A percentile compares a stretch with the other conserved stretches of the same genome.
Evolutionary conservation across 176 grass and related monocot genomes (phyloP).

Genomic region (Cenchrus americanus): DNA sequence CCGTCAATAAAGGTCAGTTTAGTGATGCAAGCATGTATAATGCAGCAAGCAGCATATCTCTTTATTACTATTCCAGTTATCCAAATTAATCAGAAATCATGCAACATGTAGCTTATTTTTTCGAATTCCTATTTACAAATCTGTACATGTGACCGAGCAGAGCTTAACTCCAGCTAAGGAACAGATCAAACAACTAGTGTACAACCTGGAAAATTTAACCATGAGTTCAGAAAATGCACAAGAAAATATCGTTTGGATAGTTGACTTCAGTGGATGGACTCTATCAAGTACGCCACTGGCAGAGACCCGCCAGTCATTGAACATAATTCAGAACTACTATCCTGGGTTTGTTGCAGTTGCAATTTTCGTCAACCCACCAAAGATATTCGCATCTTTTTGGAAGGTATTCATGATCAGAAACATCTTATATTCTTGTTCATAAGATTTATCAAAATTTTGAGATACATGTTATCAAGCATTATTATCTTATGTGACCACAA

Average conservation of each 20-base stretch:
- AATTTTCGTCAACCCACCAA: conserved; percentile 49
- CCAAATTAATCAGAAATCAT: not conserved
- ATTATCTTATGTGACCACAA: not conserved
- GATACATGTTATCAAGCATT: not conserved
- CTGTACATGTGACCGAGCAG: not conserved
- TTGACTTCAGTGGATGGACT: conserved; percentile 48
- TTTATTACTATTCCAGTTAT: not conserved
- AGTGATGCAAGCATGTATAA: not conserved
- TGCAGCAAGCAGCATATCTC: not conserved
- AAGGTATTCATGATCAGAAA: conserved; percentile 36
- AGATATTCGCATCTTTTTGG: conserved; percentile 56
- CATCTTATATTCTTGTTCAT: not conserved
- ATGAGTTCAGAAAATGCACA: not conserved
- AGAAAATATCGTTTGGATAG: conserved; percentile 45
- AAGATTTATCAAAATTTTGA: not conserved
- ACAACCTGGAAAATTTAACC: conserved; percentile 51
- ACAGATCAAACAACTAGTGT: conserved; percentile 51
- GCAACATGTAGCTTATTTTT: too few relatives aligned
- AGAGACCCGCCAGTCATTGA: conserved; percentile 16
- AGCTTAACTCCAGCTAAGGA: conserved; percentile 31
- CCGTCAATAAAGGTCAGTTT: not conserved
- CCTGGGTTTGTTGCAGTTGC: conserved; percentile 46
- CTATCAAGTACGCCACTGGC: conserved; percentile 38
- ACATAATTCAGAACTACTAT: conserved; percentile 57
- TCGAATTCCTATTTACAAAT: not conserved